Base-by-base conservation (phyloP, 2,329 filamentous ascomycete species). In the Fusarium oxysporum region DNA sequence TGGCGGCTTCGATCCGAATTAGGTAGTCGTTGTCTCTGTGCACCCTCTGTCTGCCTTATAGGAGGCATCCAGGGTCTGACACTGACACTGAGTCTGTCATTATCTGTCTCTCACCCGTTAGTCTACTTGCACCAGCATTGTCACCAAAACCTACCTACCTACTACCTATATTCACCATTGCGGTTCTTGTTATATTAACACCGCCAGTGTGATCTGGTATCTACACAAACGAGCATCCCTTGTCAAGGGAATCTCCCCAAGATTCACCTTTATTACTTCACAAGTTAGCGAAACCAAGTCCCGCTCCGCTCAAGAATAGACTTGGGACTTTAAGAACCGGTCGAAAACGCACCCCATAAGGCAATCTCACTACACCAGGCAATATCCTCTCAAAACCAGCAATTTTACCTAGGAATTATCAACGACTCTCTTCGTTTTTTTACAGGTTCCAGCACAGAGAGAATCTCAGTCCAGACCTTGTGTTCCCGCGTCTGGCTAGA, bases 401-500 rank as follows among this genome's bases (percentile, higher is more conserved):
- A 32, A 59, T 56, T 48, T 44, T 32, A 16, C 40, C 7, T 33
- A 53, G 41, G 41, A 40, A 51, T 48, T 37, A 25, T 21, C 32
- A 48, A 17, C 9, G 12, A 13, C 19, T 38, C 21, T 35, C 19
- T 41, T 19, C 23, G 28, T 25, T 19, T 23, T 23, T 30, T 16
- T 11, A 40, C 23, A 56, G 35, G 21, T 32, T 37, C 30, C 30
- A 19, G 16, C 51, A 53, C 28, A 35, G 32, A 50, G n/a, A 48
- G 17, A 21, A 11, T n/a, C 35, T 25, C 25, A 55, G 45, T 32
- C 50, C 45, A 25, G 45, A 50, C 48, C 51, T 40, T 73, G 68
- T 74, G 58, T 40, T 55, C 54, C 65, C 58, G 37, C 56, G 35
- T 62, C 59, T 51, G 57, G 66, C 40, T 56, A 62, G 59, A 61